Percentiles rank a stretch among this genome's conserved stretches.
phyloP scores from a whole-genome alignment of 2,329 filamentous ascomycete species.

The Dactylellina parvicollis region DNA sequence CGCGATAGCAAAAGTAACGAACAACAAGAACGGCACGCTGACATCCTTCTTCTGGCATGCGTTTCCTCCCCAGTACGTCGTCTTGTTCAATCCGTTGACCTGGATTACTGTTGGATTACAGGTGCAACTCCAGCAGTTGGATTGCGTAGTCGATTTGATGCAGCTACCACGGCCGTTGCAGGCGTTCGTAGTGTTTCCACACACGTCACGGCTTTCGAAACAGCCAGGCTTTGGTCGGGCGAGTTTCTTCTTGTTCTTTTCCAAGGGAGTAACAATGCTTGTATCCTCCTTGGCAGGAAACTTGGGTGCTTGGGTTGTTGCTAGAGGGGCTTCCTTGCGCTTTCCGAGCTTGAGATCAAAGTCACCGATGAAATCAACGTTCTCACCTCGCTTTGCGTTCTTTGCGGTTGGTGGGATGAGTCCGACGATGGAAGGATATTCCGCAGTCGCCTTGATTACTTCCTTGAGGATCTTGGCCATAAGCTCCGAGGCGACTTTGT shows the following conservation, averaged over 20 bases:
- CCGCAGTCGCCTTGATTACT: slow-evolving; percentile 14
- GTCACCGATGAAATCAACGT: slow-evolving; percentile 20
- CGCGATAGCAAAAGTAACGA: slow-evolving; percentile 77
- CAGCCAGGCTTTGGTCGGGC: slow-evolving; percentile 72
- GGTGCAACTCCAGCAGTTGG: slow-evolving; percentile 79
- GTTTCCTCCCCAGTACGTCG: slow-evolving; percentile 81
- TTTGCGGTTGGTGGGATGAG: slow-evolving; percentile 34
- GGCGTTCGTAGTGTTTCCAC: slow-evolving; percentile 74
- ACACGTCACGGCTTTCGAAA: slow-evolving; percentile 76
- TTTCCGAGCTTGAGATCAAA: slow-evolving; percentile 44
- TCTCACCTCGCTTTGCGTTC: slow-evolving; percentile 32
- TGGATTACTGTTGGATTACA: slow-evolving; percentile 72
- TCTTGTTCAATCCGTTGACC: slow-evolving; percentile 66
- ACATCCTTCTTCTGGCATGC: slow-evolving; percentile 93
- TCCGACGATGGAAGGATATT: slow-evolving; percentile 44
- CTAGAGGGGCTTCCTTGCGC: slow-evolving; percentile 41
- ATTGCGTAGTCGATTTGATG: slow-evolving; percentile 68
- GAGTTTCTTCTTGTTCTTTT: slow-evolving; percentile 57
- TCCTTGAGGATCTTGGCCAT: slow-evolving; percentile 39
- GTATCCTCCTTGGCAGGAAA: slow-evolving; percentile 57
- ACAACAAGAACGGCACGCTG: slow-evolving; percentile 86
- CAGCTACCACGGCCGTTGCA: slow-evolving; percentile 87
- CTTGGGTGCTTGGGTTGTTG: slow-evolving; percentile 14
- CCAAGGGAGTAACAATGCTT: slow-evolving; percentile 60
- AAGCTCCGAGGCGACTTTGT: slow-evolving; percentile 37